A percentile compares a stretch with the other conserved stretches of the same genome.
phyloP scores from a whole-genome alignment of 139 green algal species.

The Ettlia oleoabundans region DNA sequence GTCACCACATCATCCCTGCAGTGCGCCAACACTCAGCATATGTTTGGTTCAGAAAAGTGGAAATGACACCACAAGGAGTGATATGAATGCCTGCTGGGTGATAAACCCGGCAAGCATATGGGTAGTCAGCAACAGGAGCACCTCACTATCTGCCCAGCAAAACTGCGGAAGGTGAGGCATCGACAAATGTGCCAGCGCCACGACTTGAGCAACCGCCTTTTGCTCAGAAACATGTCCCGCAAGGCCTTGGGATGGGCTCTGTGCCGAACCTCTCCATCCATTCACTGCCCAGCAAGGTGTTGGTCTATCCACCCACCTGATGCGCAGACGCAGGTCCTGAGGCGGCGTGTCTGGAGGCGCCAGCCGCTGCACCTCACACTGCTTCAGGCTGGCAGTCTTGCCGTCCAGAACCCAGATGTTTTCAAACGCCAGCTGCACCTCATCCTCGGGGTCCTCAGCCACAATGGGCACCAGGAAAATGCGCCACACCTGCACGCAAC shows the following conservation, averaged over 20 bases:
- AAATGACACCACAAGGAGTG: neutral
- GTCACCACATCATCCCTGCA: constrained; percentile 38
- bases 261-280: neutral
- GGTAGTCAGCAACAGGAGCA: too few relatives aligned
- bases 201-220: too few relatives aligned
- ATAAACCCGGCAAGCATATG: too few relatives aligned
- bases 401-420: constrained; percentile 39
- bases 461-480: constrained; percentile 9
- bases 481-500: constrained; percentile 17
- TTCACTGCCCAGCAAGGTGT: neutral
- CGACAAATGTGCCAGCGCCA: too few relatives aligned
- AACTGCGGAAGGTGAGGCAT: too few relatives aligned
- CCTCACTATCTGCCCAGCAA: too few relatives aligned
- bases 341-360: constrained; percentile 28
- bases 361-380: constrained; percentile 20
- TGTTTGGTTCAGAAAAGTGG: neutral
- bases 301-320: neutral
- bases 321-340: constrained; percentile 33
- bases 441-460: constrained; percentile 18
- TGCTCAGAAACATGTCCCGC: too few relatives aligned
- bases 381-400: constrained; percentile 20
- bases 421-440: constrained; percentile 23
- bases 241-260: too few relatives aligned
- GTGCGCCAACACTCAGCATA: neutral
- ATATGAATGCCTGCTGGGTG: neutral